Percentiles rank a stretch among this genome's conserved stretches.
Evolutionary conservation across 2,329 filamentous ascomycete genomes (phyloP).

Genomic region (Penicillium sp.): DNA sequence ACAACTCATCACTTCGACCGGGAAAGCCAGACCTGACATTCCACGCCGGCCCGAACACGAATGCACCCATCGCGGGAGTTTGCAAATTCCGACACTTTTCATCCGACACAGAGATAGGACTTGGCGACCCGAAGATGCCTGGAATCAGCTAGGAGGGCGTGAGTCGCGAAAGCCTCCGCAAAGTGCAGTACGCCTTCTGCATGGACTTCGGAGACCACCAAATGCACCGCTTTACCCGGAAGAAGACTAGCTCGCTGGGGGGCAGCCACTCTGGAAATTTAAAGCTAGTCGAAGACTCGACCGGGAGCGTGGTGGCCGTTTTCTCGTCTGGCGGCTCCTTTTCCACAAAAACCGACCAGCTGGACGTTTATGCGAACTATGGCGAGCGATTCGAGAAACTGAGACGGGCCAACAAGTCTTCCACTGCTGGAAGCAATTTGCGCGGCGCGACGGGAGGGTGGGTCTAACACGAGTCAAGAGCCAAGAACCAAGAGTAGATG

Average conservation of each 20-base stretch:
- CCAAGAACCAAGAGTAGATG: background rate
- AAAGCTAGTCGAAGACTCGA: constrained; percentile 34
- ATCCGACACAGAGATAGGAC: constrained; percentile 29
- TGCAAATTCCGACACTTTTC: constrained; percentile 35
- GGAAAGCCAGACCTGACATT: constrained; percentile 34
- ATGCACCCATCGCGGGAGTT: constrained; percentile 26
- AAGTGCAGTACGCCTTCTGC: constrained; percentile 29
- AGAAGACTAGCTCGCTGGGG: constrained; percentile 29
- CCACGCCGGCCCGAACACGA: constrained; percentile 26
- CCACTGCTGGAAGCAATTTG: constrained; percentile 10
- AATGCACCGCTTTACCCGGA: constrained; percentile 31
- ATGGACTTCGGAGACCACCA: constrained; percentile 16
- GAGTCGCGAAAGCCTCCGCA: constrained; percentile 21
- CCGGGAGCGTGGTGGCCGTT: constrained; percentile 27
- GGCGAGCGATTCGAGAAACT: constrained; percentile 29
- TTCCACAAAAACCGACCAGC: constrained; percentile 30
- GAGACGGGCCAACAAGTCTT: constrained; percentile 13
- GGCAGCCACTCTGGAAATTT: constrained; percentile 25
- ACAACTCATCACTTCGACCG: constrained; percentile 27
- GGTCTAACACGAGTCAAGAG: background rate
- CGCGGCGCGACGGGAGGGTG: background rate
- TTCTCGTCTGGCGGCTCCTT: constrained; percentile 26
- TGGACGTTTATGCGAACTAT: constrained; percentile 28
- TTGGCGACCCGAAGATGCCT: constrained; percentile 28
- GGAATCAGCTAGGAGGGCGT: constrained; percentile 31